phyloP scores from a whole-genome alignment of 495 filamentous ascomycete genomes.

The Neurospora discreta region DNA sequence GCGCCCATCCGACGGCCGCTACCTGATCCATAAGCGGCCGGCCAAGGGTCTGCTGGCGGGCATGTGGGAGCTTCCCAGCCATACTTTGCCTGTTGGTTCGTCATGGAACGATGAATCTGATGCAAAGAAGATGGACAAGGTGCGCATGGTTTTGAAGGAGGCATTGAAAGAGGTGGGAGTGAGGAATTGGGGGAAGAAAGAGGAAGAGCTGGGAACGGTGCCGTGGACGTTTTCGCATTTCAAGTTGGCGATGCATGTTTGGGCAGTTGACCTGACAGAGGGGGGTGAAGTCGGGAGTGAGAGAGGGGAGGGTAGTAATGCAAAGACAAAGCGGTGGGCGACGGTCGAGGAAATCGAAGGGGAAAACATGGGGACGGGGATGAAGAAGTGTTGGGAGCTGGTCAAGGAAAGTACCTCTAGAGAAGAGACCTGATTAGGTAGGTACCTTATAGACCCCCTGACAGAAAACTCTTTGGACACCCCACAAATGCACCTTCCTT shows the following conservation, averaged over 20 bases:
- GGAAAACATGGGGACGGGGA: constrained; percentile 38
- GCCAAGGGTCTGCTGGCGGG: constrained; percentile 33
- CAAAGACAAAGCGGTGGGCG: constrained; percentile 19
- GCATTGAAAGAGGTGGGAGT: constrained; percentile 13
- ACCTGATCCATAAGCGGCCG: constrained; percentile 30
- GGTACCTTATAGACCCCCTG: too few species aligned
- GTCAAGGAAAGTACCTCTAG: constrained; percentile 1
- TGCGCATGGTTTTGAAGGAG: constrained; percentile 13
- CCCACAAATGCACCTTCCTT: neutral
- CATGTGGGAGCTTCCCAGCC: constrained; percentile 37
- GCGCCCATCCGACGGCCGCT: constrained; percentile 21
- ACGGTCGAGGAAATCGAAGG: constrained; percentile 17
- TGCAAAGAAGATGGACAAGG: constrained; percentile 11
- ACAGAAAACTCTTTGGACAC: too few species aligned
- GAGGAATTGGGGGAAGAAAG: neutral
- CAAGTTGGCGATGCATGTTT: constrained; percentile 36
- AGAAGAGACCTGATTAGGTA: neutral
- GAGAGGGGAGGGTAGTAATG: neutral
- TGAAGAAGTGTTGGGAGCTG: constrained; percentile 36
- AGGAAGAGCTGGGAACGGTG: constrained; percentile 26
- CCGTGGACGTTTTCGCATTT: constrained; percentile 39
- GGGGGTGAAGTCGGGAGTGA: neutral
- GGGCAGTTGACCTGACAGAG: constrained; percentile 24
- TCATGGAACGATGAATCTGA: neutral
- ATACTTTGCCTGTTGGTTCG: constrained; percentile 9